Base-by-base conservation (phyloP, 2,329 filamentous ascomycete species). In the Parastagonospora avenae region DNA sequence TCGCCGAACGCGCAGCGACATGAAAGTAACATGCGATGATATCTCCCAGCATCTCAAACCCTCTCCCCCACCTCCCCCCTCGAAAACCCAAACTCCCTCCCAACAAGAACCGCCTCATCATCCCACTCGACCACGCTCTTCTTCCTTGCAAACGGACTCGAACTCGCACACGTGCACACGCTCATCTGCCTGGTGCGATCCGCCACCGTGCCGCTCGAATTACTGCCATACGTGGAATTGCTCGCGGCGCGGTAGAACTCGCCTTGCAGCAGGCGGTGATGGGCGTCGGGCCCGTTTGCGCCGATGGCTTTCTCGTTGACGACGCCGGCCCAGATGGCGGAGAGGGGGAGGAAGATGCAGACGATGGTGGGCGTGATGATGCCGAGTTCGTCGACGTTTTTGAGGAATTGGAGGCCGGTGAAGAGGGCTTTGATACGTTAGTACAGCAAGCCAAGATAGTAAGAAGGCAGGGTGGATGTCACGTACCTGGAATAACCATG, bases 321-420 rank as follows among this genome's bases (percentile, higher is more conserved):
- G 24, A 73, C 63, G 29, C 70, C 65, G 38, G 86, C 86, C 87
- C 87, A 89, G 57, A 89, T 79, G 14, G 85, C 82, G 11, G 85
- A 87, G 9, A 89, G 77, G 1, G 87, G 87, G 12, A 89, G 80
- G 55, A 84, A 85, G 52, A 88, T 79, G 50, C 81, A 82, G 31
- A 86, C 81, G 15, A 85, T 71, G 12, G 85, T 85, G 8, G 85
- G 71, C 46, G 83, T 76, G 52, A 83, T 75, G 42, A 80, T 79
- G 48, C 78, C 76, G 29, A 88, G 73, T 57, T 85, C 81, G 4
- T 81, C 79, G 44, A 82, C 76, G 4, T 65, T 52, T 16, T 77
- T 60, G 50, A 75, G 73, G 69, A 83, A 86, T 57, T 85, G 79
- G 14, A 87, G 63, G 41, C 83, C 76, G 1, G 83, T 80, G 67